Percentiles rank a stretch among this genome's conserved stretches.
These are phyloP conservation scores for Symbiodinium pilosum DNA, from an alignment of 73 alveolate genomes.

Conservation along the genomic window DNA sequence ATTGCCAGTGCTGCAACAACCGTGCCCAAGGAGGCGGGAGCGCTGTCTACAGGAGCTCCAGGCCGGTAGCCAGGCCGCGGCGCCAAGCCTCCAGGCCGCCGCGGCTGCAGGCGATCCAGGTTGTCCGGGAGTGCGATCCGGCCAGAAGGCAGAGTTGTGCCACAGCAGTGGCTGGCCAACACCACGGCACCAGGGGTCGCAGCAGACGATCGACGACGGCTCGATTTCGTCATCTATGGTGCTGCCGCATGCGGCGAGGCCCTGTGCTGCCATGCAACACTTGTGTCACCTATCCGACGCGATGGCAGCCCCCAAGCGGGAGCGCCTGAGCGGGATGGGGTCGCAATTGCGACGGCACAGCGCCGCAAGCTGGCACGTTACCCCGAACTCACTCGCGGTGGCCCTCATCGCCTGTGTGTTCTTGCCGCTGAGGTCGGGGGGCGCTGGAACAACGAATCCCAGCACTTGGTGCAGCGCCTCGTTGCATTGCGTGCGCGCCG, in stretches of 20 bases:
- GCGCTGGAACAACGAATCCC: slow-evolving; percentile 7
- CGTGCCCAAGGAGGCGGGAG: not conserved
- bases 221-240: too few relatives aligned
- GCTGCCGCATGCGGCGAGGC: slow-evolving; percentile 27
- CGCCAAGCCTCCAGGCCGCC: too few relatives aligned
- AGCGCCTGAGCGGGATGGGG: too few relatives aligned
- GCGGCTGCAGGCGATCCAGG: too few relatives aligned
- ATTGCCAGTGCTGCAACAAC: not conserved
- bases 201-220: too few relatives aligned
- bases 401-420: slow-evolving; percentile 17
- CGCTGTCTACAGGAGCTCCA: not conserved
- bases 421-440: slow-evolving; percentile 11
- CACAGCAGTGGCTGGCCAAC: too few relatives aligned
- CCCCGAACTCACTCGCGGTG: not conserved
- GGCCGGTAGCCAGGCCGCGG: not conserved
- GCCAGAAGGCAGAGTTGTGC: not conserved
- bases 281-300: not conserved
- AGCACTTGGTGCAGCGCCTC: not conserved
- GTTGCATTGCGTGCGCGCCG: not conserved
- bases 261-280: slow-evolving; percentile 26
- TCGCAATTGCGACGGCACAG: not conserved
- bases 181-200: too few relatives aligned
- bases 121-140: too few relatives aligned
- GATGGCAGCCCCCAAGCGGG: slow-evolving; percentile 11
- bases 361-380: slow-evolving; percentile 26